Conservation (phyloP, 495 filamentous ascomycete species). For the Penicillium cosmopolitanum region DNA sequence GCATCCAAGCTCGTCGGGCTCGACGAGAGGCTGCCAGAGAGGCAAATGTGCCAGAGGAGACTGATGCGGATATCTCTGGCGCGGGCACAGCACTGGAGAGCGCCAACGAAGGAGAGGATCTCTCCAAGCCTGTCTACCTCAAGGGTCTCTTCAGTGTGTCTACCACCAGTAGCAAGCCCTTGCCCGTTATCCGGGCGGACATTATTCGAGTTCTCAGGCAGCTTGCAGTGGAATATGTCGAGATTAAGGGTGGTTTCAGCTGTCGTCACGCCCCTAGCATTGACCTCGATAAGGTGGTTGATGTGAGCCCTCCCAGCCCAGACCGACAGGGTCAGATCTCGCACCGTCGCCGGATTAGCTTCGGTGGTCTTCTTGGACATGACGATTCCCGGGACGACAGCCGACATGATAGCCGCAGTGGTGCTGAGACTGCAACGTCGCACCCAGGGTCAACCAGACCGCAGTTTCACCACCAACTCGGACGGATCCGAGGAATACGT, state of each 20-base stretch:
- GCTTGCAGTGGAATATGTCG: constrained; percentile 84
- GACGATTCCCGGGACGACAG: constrained; percentile 54
- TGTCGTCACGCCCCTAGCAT: constrained; percentile 90
- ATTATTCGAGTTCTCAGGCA: constrained; percentile 89
- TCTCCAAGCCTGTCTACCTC: constrained; percentile 89
- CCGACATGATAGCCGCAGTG: constrained; percentile 37
- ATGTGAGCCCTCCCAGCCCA: constrained; percentile 58
- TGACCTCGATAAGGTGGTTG: constrained; percentile 72
- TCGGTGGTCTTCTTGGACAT: constrained; percentile 70
- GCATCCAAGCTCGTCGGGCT: constrained; percentile 81
- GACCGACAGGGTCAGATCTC: constrained; percentile 56
- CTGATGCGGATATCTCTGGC: constrained; percentile 59
- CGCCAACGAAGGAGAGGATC: constrained; percentile 56
- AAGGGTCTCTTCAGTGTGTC: constrained; percentile 98
- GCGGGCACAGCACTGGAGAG: constrained; percentile 55
- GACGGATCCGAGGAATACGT: constrained; percentile 78
- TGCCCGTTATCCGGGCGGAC: constrained; percentile 81
- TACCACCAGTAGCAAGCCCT: constrained; percentile 90
- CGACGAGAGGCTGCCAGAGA: constrained; percentile 67
- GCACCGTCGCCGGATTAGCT: constrained; percentile 80
- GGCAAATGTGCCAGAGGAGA: constrained; percentile 80
- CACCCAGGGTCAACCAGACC: constrained; percentile 58
- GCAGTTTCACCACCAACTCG: constrained; percentile 73
- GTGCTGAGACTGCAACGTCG: constrained; percentile 38
- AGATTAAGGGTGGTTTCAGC: constrained; percentile 92